A percentile compares a stretch with the other conserved stretches of the same genome.
Evolutionary conservation across 2,329 filamentous ascomycete species (phyloP).

Genomic region (Botryotinia convoluta): DNA sequence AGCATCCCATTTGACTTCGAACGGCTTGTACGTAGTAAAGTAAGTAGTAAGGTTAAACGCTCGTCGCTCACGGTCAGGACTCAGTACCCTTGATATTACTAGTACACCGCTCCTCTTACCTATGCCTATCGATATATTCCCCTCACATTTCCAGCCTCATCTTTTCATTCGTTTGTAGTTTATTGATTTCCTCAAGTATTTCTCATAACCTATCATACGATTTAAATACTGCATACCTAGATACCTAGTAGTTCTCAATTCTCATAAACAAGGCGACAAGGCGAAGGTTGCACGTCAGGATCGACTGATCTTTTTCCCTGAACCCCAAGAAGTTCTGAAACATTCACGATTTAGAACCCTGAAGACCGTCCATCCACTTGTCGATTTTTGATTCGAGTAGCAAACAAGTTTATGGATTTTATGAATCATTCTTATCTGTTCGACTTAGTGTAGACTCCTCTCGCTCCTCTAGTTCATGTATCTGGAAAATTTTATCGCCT

Average conservation of each 20-base stretch:
- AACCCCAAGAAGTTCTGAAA: conserved; percentile 3
- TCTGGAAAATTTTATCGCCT: neutral
- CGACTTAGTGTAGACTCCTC: neutral
- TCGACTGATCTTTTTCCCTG: neutral
- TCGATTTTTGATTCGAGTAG: conserved; percentile 17
- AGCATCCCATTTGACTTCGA: neutral
- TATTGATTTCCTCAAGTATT: neutral
- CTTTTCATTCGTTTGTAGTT: conserved; percentile 17
- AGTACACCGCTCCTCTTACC: conserved; percentile 18
- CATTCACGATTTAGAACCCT: conserved; percentile 5
- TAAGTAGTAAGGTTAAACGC: neutral
- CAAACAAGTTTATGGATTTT: neutral
- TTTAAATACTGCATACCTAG: neutral
- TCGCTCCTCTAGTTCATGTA: conserved; percentile 14
- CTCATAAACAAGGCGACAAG: neutral
- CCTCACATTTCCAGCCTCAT: conserved; percentile 16
- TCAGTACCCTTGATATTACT: conserved; percentile 7
- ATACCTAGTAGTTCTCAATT: neutral
- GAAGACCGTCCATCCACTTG: conserved; percentile 19
- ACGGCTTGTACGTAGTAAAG: neutral
- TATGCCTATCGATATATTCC: neutral
- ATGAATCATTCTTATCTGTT: conserved; percentile 16
- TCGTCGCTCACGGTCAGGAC: conserved; percentile 7
- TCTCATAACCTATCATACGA: neutral
- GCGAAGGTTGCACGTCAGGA: conserved; percentile 1